Evolutionary conservation across 2,329 filamentous ascomycete genomes (phyloP).

Genomic region (Dothideomycetes sp.): DNA sequence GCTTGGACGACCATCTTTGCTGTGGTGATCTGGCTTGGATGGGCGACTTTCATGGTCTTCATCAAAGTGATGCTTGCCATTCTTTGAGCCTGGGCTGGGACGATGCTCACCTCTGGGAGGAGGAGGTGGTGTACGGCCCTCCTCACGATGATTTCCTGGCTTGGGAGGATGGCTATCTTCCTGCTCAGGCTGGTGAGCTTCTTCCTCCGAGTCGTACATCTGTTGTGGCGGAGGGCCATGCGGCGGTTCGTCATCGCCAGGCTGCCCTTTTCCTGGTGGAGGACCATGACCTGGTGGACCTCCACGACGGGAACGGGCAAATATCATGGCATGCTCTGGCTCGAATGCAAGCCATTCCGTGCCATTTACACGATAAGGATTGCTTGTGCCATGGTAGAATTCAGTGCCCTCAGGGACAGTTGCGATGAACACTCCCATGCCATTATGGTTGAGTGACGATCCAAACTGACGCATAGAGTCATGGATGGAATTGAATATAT

Average conservation of each 20-base stretch:
- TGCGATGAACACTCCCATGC: constrained; percentile 59
- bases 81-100: background rate
- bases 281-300: background rate
- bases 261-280: background rate
- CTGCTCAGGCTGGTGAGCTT: background rate
- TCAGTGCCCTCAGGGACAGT: constrained; percentile 53
- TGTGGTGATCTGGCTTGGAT: background rate
- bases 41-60: background rate
- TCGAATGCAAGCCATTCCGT: constrained; percentile 69
- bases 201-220: too few species aligned
- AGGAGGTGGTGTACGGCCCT: too few species aligned
- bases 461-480: constrained; percentile 66
- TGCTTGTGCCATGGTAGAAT: constrained; percentile 54
- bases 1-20: background rate
- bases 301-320: constrained; percentile 35
- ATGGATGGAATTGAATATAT: constrained; percentile 63
- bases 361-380: constrained; percentile 35
- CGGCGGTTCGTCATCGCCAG: too few species aligned
- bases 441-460: constrained; percentile 62
- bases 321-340: constrained; percentile 58
- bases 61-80: background rate
- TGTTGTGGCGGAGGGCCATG: too few species aligned
- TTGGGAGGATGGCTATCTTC: background rate
- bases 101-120: background rate
- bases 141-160: background rate